Conservation (phyloP, 768 basidiomycete species). For the Albatrellus ellisii region DNA sequence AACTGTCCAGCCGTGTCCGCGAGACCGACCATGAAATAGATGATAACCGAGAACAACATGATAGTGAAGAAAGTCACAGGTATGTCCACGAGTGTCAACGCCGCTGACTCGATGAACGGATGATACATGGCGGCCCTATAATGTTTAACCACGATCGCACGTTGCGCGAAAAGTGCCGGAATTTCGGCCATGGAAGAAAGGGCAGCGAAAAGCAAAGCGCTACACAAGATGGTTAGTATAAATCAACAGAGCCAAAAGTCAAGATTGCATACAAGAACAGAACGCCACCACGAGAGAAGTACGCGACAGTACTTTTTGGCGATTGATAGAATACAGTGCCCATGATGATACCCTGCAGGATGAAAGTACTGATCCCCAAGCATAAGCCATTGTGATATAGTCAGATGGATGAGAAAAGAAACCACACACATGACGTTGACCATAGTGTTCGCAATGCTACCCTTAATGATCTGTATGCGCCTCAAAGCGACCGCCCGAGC, state of each 20-base stretch:
- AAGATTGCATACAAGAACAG: slow-evolving; percentile 49
- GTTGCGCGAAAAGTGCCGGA: slow-evolving; percentile 38
- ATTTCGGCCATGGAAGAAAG: slow-evolving; percentile 54
- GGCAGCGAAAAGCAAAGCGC: slow-evolving; percentile 44
- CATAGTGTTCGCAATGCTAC: slow-evolving; percentile 18
- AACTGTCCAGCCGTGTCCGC: slow-evolving; percentile 45
- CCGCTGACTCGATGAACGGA: slow-evolving; percentile 41
- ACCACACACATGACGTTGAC: slow-evolving; percentile 16
- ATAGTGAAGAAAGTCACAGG: slow-evolving; percentile 40
- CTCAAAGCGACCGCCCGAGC: slow-evolving; percentile 22
- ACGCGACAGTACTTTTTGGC: slow-evolving; percentile 39
- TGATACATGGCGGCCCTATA: slow-evolving; percentile 49
- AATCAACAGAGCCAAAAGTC: not conserved
- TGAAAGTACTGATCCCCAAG: slow-evolving; percentile 30
- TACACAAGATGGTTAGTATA: slow-evolving; percentile 14
- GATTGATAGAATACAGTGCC: slow-evolving; percentile 55
- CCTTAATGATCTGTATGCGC: slow-evolving; percentile 23
- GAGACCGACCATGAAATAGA: slow-evolving; percentile 52
- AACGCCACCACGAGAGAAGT: slow-evolving; percentile 64
- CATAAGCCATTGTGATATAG: not conserved
- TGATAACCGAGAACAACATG: slow-evolving; percentile 30
- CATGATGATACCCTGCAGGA: slow-evolving; percentile 39
- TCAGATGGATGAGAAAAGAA: slow-evolving; percentile 14
- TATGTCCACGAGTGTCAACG: slow-evolving; percentile 47
- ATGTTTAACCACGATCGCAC: slow-evolving; percentile 47